These are phyloP conservation scores for Moesziomyces sp. DNA, from an alignment of 1,284 basidiomycete genomes.

Conservation along the genomic window DNA sequence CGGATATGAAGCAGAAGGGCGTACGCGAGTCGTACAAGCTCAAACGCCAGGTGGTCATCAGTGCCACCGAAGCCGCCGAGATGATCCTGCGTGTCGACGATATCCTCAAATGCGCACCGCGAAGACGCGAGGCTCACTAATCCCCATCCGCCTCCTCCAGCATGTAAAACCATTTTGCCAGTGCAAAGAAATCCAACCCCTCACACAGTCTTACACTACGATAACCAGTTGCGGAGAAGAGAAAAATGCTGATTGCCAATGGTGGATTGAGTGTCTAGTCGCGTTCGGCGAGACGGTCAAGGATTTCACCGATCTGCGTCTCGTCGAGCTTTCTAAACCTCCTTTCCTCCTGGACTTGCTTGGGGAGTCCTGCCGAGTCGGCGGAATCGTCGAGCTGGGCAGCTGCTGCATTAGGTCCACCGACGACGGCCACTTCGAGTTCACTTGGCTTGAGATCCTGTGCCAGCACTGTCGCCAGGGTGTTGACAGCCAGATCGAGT, in stretches of 20 bases:
- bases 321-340: constrained; percentile 61
- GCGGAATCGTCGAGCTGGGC: constrained; percentile 12
- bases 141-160: background rate
- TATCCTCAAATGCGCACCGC: constrained; percentile 73
- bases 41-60: constrained; percentile 92
- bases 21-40: constrained; percentile 97
- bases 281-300: constrained; percentile 64
- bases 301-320: constrained; percentile 56
- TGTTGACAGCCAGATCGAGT: constrained; percentile 88
- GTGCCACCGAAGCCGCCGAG: constrained; percentile 95
- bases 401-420: constrained; percentile 50
- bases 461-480: constrained; percentile 88
- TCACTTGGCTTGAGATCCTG: constrained; percentile 86
- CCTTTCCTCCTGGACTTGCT: constrained; percentile 46
- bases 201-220: background rate
- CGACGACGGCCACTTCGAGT: constrained; percentile 72
- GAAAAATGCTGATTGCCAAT: background rate
- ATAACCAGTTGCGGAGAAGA: background rate
- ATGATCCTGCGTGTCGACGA: constrained; percentile 91
- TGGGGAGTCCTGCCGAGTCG: constrained; percentile 31
- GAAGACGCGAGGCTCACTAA: constrained; percentile 72
- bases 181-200: background rate
- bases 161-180: too few relatives aligned
- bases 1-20: constrained; percentile 87
- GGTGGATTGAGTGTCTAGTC: constrained; percentile 51